Base-by-base conservation (phyloP, 208 protist species). In the Wallacemonas rigidus region DNA sequence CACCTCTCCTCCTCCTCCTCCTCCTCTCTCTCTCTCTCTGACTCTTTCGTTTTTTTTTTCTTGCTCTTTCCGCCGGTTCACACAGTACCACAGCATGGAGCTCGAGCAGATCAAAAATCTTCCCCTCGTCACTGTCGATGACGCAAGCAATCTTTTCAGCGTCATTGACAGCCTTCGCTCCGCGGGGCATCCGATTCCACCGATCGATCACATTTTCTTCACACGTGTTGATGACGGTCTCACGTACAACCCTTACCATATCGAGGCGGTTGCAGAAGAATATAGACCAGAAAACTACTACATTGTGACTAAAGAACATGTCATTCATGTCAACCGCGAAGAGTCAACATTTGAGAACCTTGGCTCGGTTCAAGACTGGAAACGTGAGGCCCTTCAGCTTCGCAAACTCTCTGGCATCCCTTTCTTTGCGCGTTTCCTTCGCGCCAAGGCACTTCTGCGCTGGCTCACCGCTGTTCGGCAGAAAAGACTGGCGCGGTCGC, bases 131-230 rank as follows among this genome's bases (percentile, higher is more conserved):
- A 90, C 80, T 3, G 80, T 90, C 1, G 86, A 86, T 50, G 86
- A 90, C 67, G 86, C 86, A 8, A 67, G 58, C 2, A 72, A 43
- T 55, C 88, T 90, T 50, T 90, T 86, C 72, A 45, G 67, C 5
- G 43, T 72, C n/a, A 36, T 86, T 3, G 80, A 83, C 35, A 76
- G 65, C 54, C 72, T 82, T 41, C 77, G 82, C 35, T 26, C 67
- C 7, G 75, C 74, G 40, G 82, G 86, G 5, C 71, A 79, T 8
- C 47, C 80, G 0, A 58, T 88, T 38, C 80, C 88, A 62, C 82
- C 83, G 1, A 78, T 96, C 15, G 91, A 84, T 60, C 93, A 96
- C 67, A 75, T 97, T 15, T 97, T 94, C 69, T 92, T 90, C 60
- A 93, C 91, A 2, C 81, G 85, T 39, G 80, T 85, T 2, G 82